Base-by-base conservation (phyloP, 2,329 filamentous ascomycete species). In the Hortaea werneckii region DNA sequence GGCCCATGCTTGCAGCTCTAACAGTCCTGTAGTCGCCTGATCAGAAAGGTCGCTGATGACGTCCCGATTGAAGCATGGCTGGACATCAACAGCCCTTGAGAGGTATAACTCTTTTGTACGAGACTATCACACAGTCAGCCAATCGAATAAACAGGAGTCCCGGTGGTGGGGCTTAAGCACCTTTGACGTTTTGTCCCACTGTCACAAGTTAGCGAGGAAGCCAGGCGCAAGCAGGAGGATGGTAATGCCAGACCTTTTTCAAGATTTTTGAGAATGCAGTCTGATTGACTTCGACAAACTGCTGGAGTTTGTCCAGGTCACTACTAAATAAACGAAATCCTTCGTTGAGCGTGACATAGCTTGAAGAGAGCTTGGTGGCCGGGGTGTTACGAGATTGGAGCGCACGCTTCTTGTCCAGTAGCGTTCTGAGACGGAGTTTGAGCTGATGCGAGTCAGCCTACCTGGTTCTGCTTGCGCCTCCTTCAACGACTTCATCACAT, bases 161-260 rank as follows among this genome's bases (percentile, higher is more conserved):
- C 20, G 8, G 32, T 12, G 29, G n/a, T 13, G 20, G 42, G 35
- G 29, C 37, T 7, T 7, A 54, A 66, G 54, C 64, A 82, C 79
- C 76, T 96, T 98, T 56, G 90, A 95, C 1, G 89, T 95, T 77
- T 98, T 98, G 70, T 98, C 92, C 92, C 92, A 98, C 78, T 82
- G 62, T 44, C 47, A 52, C 46, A 53, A 42, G 68, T 69, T 59
- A 73, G 69, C 59, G 38, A 48, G 35, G 55, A 47, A 57, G 46
- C 49, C 48, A 43, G 34, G 45, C 12, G 39, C 45, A 52, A 41
- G 29, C 41, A 45, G 51, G 38, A 49, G 41, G 41, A 44, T 47
- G 48, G 20, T 20, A 20, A 48, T 20, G 46, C 42, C 57, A 65
- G 61, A 81, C 79, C 77, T 98, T 98, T 71, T 98, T 98, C 53